A percentile compares a stretch with the other conserved stretches of the same genome.
Conservation (phyloP, 2,329 filamentous ascomycete genomes). For the Claviceps paspali region DNA sequence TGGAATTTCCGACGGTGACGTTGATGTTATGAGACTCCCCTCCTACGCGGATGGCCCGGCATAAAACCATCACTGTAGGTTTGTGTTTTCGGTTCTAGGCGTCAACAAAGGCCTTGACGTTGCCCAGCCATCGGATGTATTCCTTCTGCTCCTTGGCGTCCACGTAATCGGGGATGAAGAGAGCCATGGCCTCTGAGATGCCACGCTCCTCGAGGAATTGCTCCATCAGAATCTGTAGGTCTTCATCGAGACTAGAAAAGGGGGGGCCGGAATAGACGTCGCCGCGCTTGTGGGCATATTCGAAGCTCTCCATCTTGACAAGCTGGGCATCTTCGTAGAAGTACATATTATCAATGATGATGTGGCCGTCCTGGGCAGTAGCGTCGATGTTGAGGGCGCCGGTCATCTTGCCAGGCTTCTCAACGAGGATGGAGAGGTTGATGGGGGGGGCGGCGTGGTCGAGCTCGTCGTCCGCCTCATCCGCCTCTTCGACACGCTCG, state of each 20-base stretch:
- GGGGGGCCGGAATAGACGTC: conserved; percentile 79
- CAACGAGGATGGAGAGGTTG: conserved; percentile 71
- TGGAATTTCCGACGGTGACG: too few relatives aligned
- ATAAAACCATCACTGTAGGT: neutral
- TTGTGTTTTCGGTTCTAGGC: conserved; percentile 17
- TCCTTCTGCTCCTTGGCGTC: conserved; percentile 98
- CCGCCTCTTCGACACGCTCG: conserved; percentile 33
- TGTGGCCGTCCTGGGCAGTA: conserved; percentile 67
- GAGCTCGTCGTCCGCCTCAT: conserved; percentile 27
- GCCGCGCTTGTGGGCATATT: conserved; percentile 61
- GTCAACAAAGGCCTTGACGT: conserved; percentile 74
- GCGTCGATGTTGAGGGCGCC: conserved; percentile 81
- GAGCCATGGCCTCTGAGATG: conserved; percentile 69
- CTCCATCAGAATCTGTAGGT: conserved; percentile 84
- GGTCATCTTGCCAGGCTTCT: conserved; percentile 56
- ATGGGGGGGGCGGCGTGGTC: conserved; percentile 57
- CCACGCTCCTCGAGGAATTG: conserved; percentile 90
- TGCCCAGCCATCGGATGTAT: conserved; percentile 80
- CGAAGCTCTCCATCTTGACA: conserved; percentile 60
- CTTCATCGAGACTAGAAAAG: conserved; percentile 89
- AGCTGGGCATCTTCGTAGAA: conserved; percentile 69
- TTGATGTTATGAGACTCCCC: too few relatives aligned
- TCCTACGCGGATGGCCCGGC: too few relatives aligned
- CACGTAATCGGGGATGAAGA: conserved; percentile 92
- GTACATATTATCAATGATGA: conserved; percentile 81